Percentiles rank a stretch among this genome's conserved stretches.
These are phyloP conservation scores for Colletotrichum lini DNA, from an alignment of 2,329 filamentous ascomycete species.

Conservation along the genomic window DNA sequence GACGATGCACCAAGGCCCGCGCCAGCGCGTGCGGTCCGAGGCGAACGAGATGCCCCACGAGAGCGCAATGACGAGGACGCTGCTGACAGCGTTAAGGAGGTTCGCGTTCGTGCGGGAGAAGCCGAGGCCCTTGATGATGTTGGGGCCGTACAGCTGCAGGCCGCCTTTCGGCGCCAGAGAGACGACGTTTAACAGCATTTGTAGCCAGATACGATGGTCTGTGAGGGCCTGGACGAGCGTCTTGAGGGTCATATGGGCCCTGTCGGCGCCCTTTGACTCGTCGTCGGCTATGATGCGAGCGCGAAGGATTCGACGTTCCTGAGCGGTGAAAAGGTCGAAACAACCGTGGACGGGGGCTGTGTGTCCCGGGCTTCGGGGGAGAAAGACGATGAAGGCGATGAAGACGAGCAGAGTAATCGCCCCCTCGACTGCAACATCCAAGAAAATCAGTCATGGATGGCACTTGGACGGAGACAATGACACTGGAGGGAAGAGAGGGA, in stretches of 20 bases:
- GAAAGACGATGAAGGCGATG: slow-evolving; percentile 27
- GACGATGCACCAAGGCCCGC: slow-evolving; percentile 40
- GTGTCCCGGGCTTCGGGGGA: slow-evolving; percentile 30
- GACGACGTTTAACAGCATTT: slow-evolving; percentile 40
- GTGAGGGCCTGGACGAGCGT: slow-evolving; percentile 26
- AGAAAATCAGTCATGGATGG: neutral
- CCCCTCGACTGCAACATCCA: slow-evolving; percentile 19
- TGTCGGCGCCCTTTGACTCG: slow-evolving; percentile 32
- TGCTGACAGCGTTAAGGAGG: slow-evolving; percentile 43
- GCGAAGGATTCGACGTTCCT: slow-evolving; percentile 30
- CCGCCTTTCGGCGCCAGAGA: slow-evolving; percentile 37
- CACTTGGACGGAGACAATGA: neutral
- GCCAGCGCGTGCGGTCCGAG: slow-evolving; percentile 37
- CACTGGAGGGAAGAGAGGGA: neutral
- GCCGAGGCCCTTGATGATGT: slow-evolving; percentile 42
- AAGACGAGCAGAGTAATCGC: slow-evolving; percentile 32
- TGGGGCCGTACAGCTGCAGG: slow-evolving; percentile 40
- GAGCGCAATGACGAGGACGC: slow-evolving; percentile 38
- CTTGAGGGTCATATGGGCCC: slow-evolving; percentile 30
- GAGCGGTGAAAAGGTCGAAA: slow-evolving; percentile 34
- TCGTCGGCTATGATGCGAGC: slow-evolving; percentile 34
- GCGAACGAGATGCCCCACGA: slow-evolving; percentile 28
- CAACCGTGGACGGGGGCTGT: slow-evolving; percentile 33
- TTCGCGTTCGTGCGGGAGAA: slow-evolving; percentile 43
- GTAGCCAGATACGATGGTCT: slow-evolving; percentile 39